Percentiles rank a stretch among this genome's conserved stretches.
These are phyloP conservation scores for Capsella rubella DNA, from an alignment of 441 rosid genomes.

Conservation along the genomic window DNA sequence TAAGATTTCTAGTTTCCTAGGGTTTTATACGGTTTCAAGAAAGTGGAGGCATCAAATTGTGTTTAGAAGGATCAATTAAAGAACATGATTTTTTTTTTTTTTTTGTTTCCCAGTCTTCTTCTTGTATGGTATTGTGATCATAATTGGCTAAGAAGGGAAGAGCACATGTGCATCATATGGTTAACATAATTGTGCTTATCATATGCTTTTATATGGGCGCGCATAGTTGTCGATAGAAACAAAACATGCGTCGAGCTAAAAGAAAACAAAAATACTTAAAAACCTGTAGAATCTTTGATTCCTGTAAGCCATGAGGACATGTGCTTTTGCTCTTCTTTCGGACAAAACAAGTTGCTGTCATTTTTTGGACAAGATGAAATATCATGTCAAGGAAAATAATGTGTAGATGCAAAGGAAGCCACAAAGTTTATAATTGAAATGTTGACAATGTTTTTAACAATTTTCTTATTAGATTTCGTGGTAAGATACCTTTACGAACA, in stretches of 20 bases:
- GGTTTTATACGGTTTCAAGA: conserved; percentile 10
- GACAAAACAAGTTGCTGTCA: conserved; percentile 39
- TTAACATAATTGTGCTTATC: conserved; percentile 38
- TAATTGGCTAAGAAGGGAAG: conserved; percentile 25
- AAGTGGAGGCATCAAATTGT: conserved; percentile 6
- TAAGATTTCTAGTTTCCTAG: neutral
- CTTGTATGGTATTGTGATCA: conserved; percentile 17
- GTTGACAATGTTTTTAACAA: too few relatives aligned
- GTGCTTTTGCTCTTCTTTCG: conserved; percentile 23
- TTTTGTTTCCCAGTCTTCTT: neutral
- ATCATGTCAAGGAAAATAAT: conserved; percentile 6
- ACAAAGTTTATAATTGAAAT: neutral
- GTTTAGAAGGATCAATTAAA: neutral
- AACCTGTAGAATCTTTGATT: conserved; percentile 24
- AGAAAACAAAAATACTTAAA: neutral
- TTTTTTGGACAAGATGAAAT: conserved; percentile 29
- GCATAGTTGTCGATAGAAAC: conserved; percentile 43
- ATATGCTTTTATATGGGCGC: conserved; percentile 38
- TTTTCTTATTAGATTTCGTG: conserved; percentile 13
- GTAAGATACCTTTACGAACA: conserved; percentile 6
- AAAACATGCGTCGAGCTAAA: conserved; percentile 28
- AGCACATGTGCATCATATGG: conserved; percentile 41
- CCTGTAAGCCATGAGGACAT: conserved; percentile 36
- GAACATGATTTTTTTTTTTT: conserved; percentile 1
- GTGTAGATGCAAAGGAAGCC: conserved; percentile 15